A percentile compares a stretch with the other conserved stretches of the same genome.
Conservation (phyloP, 495 filamentous ascomycete genomes). For the Penicillium malachiteum region DNA sequence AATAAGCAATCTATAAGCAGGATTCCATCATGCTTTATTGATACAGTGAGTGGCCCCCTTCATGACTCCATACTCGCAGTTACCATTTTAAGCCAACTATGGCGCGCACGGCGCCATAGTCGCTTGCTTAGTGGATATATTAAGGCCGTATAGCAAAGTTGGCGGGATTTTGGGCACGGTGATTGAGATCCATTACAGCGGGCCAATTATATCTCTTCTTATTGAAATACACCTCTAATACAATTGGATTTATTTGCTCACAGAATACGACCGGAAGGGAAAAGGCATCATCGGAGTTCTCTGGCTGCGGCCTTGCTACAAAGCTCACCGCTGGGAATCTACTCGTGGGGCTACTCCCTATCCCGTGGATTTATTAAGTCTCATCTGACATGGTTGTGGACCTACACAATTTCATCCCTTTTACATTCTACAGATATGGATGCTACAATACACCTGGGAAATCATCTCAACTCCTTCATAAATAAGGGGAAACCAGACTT, state of each 20-base stretch:
- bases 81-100: slow-evolving; percentile 17
- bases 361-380: neutral
- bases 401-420: slow-evolving; percentile 7
- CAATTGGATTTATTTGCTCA: slow-evolving; percentile 31
- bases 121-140: slow-evolving; percentile 22
- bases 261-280: slow-evolving; percentile 19
- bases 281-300: slow-evolving; percentile 11
- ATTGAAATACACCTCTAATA: slow-evolving; percentile 29
- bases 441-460: slow-evolving; percentile 24
- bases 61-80: slow-evolving; percentile 18
- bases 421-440: slow-evolving; percentile 28
- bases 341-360: slow-evolving; percentile 10
- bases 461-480: slow-evolving; percentile 23
- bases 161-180: slow-evolving; percentile 38
- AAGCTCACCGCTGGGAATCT: slow-evolving; percentile 18
- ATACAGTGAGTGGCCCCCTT: neutral
- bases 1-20: slow-evolving; percentile 26
- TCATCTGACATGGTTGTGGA: slow-evolving; percentile 14
- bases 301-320: slow-evolving; percentile 10
- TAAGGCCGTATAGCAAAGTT: slow-evolving; percentile 21
- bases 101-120: slow-evolving; percentile 14
- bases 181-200: slow-evolving; percentile 39
- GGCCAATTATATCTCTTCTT: slow-evolving; percentile 36
- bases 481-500: slow-evolving; percentile 15
- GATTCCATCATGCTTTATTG: slow-evolving; percentile 14